phyloP scores from a whole-genome alignment of 1,284 basidiomycete species.

The Cryptococcus wingfieldii region DNA sequence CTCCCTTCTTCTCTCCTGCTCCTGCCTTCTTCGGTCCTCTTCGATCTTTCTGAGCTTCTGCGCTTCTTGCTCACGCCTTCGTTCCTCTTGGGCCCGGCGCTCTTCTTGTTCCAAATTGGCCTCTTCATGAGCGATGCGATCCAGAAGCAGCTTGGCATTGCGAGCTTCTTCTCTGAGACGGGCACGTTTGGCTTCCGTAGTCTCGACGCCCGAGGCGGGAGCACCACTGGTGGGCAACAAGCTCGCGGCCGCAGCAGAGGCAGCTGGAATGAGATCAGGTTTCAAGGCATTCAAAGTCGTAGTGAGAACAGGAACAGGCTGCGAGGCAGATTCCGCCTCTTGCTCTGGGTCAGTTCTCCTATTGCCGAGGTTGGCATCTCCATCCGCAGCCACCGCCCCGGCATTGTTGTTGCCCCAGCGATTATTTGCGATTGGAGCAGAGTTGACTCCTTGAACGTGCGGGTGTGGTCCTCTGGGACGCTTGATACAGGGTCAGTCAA shows the following conservation, averaged over 20 bases:
- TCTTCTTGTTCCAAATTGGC: background rate
- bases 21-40: slow-evolving; percentile 3
- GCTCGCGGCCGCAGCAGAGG: background rate
- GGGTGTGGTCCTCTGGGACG: background rate
- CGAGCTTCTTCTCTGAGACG: slow-evolving; percentile 18
- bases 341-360: too few relatives aligned
- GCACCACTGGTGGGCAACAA: background rate
- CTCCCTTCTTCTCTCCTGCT: slow-evolving; percentile 7
- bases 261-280: background rate
- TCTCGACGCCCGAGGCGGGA: background rate
- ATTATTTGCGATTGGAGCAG: slow-evolving; percentile 3
- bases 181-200: slow-evolving; percentile 11
- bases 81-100: slow-evolving; percentile 1
- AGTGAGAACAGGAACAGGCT: background rate
- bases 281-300: background rate
- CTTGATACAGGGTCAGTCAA: background rate
- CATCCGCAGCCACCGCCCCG: too few relatives aligned
- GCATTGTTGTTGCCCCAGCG: slow-evolving; percentile 1
- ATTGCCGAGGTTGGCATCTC: too few relatives aligned
- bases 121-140: slow-evolving; percentile 11
- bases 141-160: slow-evolving; percentile 4
- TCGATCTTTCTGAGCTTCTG: background rate
- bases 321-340: too few relatives aligned
- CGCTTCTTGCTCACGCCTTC: background rate
- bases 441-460: background rate